Conservation (phyloP, 805 yeast species). For the Limtongia smithiae region DNA sequence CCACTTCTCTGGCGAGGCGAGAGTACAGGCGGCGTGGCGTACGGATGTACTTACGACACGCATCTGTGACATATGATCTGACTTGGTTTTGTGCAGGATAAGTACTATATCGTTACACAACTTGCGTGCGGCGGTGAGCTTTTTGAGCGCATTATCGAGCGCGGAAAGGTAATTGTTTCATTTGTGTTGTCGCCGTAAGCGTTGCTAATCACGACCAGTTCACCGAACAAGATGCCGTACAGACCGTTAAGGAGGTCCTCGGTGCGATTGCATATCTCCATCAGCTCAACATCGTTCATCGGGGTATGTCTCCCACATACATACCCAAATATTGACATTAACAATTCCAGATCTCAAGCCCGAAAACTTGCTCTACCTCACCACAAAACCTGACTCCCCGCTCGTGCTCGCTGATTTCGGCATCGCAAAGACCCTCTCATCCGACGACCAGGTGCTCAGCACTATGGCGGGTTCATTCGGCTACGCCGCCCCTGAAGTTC, state of each 20-base stretch:
- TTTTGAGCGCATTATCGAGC: constrained; percentile 76
- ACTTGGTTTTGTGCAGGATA: constrained; percentile 45
- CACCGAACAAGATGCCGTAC: constrained; percentile 83
- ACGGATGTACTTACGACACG: too few relatives aligned
- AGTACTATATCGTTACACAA: constrained; percentile 90
- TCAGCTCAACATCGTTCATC: constrained; percentile 72
- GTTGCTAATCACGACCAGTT: constrained; percentile 43
- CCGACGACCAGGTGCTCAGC: constrained; percentile 57
- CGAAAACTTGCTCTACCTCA: constrained; percentile 77
- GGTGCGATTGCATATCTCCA: constrained; percentile 80
- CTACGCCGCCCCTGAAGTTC: constrained; percentile 94
- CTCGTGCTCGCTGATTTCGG: constrained; percentile 95
- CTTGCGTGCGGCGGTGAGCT: constrained; percentile 95
- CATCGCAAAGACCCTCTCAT: constrained; percentile 72
- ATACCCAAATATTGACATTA: neutral
- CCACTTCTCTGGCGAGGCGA: too few relatives aligned
- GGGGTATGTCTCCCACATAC: constrained; percentile 37
- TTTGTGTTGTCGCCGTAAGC: neutral
- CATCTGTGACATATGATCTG: too few relatives aligned
- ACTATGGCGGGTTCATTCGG: constrained; percentile 91
- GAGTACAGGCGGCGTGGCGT: too few relatives aligned
- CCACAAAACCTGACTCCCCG: constrained; percentile 57
- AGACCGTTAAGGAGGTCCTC: constrained; percentile 67
- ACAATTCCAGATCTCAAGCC: constrained; percentile 69
- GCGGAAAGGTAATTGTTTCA: constrained; percentile 46